Evolutionary conservation across 345 rosid species (phyloP).

Genomic region (Boechera divaricarpa): DNA sequence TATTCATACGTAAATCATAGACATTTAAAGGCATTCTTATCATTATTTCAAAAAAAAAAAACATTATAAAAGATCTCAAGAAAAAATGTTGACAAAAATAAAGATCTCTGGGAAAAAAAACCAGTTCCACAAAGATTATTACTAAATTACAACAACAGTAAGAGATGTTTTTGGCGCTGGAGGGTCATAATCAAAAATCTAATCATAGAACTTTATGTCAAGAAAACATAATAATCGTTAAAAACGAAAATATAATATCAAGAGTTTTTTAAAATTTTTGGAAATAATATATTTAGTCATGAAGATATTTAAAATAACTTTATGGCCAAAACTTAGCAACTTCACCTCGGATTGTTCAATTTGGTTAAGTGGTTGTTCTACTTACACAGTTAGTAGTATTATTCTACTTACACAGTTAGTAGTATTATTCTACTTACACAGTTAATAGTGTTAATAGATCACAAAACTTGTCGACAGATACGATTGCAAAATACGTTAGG

Average conservation of each 20-base stretch:
- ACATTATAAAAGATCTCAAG: neutral
- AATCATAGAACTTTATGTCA: constrained; percentile 28
- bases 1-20: constrained; percentile 6
- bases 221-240: constrained; percentile 16
- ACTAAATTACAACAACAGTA: constrained; percentile 14
- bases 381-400: too few relatives aligned
- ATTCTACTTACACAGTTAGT: too few relatives aligned
- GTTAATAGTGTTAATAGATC: too few relatives aligned
- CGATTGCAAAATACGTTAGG: too few relatives aligned
- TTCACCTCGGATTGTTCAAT: too few relatives aligned
- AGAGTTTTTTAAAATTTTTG: neutral
- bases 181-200: constrained; percentile 34
- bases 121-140: neutral
- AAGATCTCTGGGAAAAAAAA: neutral
- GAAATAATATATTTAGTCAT: constrained; percentile 29
- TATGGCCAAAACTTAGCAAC: too few relatives aligned
- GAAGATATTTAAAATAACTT: too few relatives aligned
- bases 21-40: constrained; percentile 19
- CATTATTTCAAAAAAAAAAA: constrained; percentile 9
- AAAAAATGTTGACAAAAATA: neutral
- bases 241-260: neutral
- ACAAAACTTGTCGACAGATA: too few relatives aligned
- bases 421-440: too few relatives aligned
- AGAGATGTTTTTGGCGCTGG: constrained; percentile 35
- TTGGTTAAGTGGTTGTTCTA: too few relatives aligned